phyloP scores from a whole-genome alignment of 768 basidiomycete species.

The Cyclocybe aegerita region DNA sequence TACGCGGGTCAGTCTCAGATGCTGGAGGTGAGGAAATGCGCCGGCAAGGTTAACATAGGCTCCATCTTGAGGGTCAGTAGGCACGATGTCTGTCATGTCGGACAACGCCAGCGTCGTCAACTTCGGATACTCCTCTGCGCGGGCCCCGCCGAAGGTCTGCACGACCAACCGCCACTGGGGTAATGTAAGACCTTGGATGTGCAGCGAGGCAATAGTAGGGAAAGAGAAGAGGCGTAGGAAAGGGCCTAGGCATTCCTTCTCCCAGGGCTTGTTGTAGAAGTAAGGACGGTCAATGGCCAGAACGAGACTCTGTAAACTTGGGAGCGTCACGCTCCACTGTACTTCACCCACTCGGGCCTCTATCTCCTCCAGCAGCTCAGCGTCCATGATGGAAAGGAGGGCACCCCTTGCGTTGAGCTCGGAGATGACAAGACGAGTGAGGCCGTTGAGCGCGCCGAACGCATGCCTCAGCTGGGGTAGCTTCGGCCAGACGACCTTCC shows the following conservation, averaged over 20 bases:
- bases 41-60: conserved; percentile 8
- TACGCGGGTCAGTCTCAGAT: conserved; percentile 20
- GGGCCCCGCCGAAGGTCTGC: conserved; percentile 5
- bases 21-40: conserved; percentile 25
- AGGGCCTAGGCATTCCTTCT: conserved; percentile 14
- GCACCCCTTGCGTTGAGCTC: conserved; percentile 18
- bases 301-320: conserved; percentile 22
- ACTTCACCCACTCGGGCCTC: neutral
- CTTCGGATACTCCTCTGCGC: conserved; percentile 12
- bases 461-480: no score
- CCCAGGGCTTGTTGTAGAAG: neutral
- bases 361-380: conserved; percentile 6
- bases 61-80: conserved; percentile 1
- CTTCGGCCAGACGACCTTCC: no score
- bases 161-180: conserved; percentile 13
- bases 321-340: conserved; percentile 14
- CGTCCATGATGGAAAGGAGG: conserved; percentile 12
- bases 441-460: conserved; percentile 15
- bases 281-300: conserved; percentile 14
- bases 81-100: conserved; percentile 17
- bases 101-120: conserved; percentile 22
- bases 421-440: conserved; percentile 24
- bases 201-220: conserved; percentile 12
- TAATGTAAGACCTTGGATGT: conserved; percentile 15
- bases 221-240: conserved; percentile 21